phyloP scores from a whole-genome alignment of 768 basidiomycete species.

The Termitomyces sp. region DNA sequence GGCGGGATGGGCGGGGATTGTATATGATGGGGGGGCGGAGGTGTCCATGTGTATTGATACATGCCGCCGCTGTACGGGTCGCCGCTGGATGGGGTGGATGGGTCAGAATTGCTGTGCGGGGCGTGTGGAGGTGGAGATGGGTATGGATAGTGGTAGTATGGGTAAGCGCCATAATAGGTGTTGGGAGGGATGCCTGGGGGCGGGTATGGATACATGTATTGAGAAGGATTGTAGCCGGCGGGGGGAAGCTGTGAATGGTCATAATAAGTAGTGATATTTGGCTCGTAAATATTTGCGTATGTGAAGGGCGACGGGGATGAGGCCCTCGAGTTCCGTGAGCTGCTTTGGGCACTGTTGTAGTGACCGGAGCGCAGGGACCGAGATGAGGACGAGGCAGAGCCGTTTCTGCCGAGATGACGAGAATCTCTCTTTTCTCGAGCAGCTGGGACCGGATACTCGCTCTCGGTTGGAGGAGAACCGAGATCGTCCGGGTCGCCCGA shows the following conservation, averaged over 20 bases:
- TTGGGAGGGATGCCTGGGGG: conserved; percentile 35
- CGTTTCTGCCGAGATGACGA: conserved; percentile 18
- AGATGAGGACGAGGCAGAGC: conserved; percentile 18
- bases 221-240: conserved; percentile 11
- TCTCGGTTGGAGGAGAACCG: no score
- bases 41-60: conserved; percentile 36
- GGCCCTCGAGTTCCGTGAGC: conserved; percentile 68
- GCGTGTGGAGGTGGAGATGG: conserved; percentile 26
- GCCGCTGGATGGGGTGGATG: conserved; percentile 17
- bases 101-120: conserved; percentile 19
- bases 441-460: no score
- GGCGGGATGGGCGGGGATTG: conserved; percentile 19
- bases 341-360: conserved; percentile 12
- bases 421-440: no score
- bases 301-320: conserved; percentile 67
- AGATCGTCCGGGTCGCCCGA: no score
- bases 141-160: conserved; percentile 35
- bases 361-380: no score
- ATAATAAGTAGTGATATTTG: conserved; percentile 16
- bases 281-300: conserved; percentile 71
- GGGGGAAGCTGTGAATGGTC: conserved; percentile 32
- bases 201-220: conserved; percentile 47
- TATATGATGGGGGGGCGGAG: conserved; percentile 14
- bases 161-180: conserved; percentile 34
- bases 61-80: conserved; percentile 28